Evolutionary conservation across 495 filamentous ascomycete species (phyloP).

Genomic region (Penicillium verhagenii): DNA sequence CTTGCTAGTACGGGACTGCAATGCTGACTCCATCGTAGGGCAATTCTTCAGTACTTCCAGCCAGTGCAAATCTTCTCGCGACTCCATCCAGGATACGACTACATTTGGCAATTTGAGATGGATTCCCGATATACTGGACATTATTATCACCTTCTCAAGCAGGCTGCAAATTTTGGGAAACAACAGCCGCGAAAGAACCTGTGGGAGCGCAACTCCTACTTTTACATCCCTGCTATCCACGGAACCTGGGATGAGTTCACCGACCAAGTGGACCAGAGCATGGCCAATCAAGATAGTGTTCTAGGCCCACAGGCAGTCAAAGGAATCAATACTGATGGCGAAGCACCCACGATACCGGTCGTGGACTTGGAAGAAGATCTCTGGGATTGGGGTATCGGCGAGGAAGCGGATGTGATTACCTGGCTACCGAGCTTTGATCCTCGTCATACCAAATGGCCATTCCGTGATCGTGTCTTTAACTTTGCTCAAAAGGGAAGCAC

Average conservation of each 20-base stretch:
- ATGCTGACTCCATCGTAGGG: not conserved
- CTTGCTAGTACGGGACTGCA: not conserved
- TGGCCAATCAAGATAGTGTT: conserved; percentile 26
- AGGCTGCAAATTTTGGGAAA: conserved; percentile 54
- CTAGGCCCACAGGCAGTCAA: conserved; percentile 58
- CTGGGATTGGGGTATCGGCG: conserved; percentile 66
- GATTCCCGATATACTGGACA: conserved; percentile 67
- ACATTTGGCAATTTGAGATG: conserved; percentile 71
- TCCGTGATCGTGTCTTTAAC: conserved; percentile 47
- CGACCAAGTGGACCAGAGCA: conserved; percentile 4
- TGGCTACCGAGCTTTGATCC: conserved; percentile 65
- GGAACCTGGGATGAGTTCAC: conserved; percentile 32
- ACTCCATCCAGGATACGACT: conserved; percentile 63
- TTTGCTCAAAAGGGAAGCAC: not conserved
- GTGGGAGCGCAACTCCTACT: conserved; percentile 70
- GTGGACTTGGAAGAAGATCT: conserved; percentile 53
- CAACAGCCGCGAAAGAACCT: conserved; percentile 61
- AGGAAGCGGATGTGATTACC: conserved; percentile 71
- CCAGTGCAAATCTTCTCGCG: conserved; percentile 43
- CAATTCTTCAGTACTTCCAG: conserved; percentile 20
- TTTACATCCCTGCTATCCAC: conserved; percentile 62
- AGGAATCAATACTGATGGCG: conserved; percentile 31
- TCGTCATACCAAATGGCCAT: conserved; percentile 56
- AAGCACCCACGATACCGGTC: conserved; percentile 10
- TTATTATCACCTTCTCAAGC: conserved; percentile 57